phyloP scores from a whole-genome alignment of 352 stramenopile species.

The Thraustochytrium sp. region DNA sequence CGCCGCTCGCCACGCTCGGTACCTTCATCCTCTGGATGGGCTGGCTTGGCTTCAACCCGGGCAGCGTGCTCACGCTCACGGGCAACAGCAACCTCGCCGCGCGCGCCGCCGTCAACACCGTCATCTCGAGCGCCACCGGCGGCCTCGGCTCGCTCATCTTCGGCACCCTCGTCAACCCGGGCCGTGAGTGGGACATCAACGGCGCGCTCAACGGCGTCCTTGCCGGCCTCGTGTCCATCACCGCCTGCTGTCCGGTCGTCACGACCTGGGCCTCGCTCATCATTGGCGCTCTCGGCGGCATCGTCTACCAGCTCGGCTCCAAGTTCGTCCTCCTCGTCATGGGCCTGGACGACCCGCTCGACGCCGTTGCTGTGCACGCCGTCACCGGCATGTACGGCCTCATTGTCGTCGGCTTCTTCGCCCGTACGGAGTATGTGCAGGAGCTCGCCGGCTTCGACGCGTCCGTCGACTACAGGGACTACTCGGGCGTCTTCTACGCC shows the following conservation, averaged over 20 bases:
- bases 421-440: constrained; percentile 42
- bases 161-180: not conserved
- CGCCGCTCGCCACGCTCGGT: constrained; percentile 59
- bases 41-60: constrained; percentile 49
- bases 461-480: not conserved
- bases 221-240: constrained; percentile 44
- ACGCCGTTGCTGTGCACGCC: constrained; percentile 46
- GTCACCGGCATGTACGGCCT: constrained; percentile 45
- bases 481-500: constrained; percentile 18
- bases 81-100: constrained; percentile 27
- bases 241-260: constrained; percentile 20
- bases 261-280: constrained; percentile 43
- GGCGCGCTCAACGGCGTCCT: constrained; percentile 43
- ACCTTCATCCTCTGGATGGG: constrained; percentile 72
- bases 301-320: constrained; percentile 16
- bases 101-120: constrained; percentile 41
- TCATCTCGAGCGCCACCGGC: constrained; percentile 37
- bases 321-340: constrained; percentile 3
- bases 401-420: constrained; percentile 48
- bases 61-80: constrained; percentile 6
- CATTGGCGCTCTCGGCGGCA: not conserved
- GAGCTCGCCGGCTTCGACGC: constrained; percentile 29
- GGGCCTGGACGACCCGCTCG: constrained; percentile 50
- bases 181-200: constrained; percentile 37
- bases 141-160: constrained; percentile 31